Base-by-base conservation (phyloP, 768 basidiomycete species). In the Leucocoprinus leucothites region DNA sequence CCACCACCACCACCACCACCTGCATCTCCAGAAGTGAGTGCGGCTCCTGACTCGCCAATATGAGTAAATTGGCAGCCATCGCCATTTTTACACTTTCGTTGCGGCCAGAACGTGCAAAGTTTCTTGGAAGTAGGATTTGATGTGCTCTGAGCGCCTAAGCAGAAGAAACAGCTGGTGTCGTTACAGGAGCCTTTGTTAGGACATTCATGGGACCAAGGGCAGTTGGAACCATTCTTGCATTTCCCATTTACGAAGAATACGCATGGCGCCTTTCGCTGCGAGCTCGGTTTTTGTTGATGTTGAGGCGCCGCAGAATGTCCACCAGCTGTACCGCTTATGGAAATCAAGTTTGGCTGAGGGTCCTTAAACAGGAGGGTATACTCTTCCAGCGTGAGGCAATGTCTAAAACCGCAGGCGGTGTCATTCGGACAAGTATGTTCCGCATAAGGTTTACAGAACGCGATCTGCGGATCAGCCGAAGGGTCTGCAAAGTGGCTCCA, bases 401-500 rank as follows among this genome's bases (percentile, higher is more conserved):
- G 75, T 13, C 76, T 68, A 58, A 72, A 75, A 22, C 53, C 51
- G 57, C 76, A 77, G 11, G 61, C 56, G n/a, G 64, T 62, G 5
- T 69, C 69, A 18, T 63, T 62, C 6, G 55, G 55, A 57, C 77
- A 76, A 51, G 58, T 53, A 14, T 68, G 71, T 63, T 70, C 71
- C 2, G 74, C 70, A 53, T 70, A 67, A 26, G 67, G 67, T 61
- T 72, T 75, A 67, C 77, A 78, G 48, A 78, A 74, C 2, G 73
- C 61, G 21, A 65, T 53, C 9, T 60, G 60, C 2, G 65, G 56
- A 57, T 74, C 61, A 2, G 71, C 71, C 22, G 57, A 48, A 2
- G 74, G 74, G 53, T 78, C 74, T 1, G 75, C 76, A 51, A 74
- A 76, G 54, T 76, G 69, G 26, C 68, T 71, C 76, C 76, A 78